A percentile compares a stretch with the other conserved stretches of the same genome.
Evolutionary conservation across 768 basidiomycete species (phyloP).

Genomic region (Cystofilobasidium ferigula): DNA sequence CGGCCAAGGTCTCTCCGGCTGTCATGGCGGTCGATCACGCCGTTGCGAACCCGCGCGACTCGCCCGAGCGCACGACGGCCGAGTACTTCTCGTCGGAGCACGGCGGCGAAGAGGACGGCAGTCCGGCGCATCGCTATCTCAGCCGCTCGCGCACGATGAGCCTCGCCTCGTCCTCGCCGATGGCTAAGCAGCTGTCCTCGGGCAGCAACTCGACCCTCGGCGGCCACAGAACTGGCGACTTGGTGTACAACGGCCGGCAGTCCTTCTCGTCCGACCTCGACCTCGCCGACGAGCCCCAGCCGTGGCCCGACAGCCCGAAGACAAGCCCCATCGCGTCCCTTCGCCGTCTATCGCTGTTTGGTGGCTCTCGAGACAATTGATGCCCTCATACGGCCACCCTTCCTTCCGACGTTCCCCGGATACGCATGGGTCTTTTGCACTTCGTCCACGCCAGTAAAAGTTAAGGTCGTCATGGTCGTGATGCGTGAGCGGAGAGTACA

Average conservation of each 20-base stretch:
- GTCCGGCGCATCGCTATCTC: neutral
- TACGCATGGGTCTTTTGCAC: too few relatives aligned
- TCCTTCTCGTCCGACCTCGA: neutral
- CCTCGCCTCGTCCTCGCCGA: neutral
- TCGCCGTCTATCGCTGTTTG: neutral
- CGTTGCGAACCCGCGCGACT: neutral
- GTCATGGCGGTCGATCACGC: neutral
- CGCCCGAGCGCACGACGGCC: neutral
- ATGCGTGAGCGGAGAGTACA: too few relatives aligned
- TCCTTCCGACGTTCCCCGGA: too few relatives aligned
- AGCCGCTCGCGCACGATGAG: neutral
- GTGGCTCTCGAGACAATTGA: neutral
- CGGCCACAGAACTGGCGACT: too few relatives aligned
- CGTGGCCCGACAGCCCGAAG: neutral
- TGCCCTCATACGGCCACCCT: too few relatives aligned
- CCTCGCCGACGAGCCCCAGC: neutral
- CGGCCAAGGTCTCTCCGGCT: neutral
- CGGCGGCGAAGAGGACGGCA: neutral
- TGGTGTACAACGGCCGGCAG: neutral
- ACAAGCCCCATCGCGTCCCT: neutral
- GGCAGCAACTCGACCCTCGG: slow-evolving; percentile 4
- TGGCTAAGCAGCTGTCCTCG: neutral
- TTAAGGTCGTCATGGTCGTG: too few relatives aligned
- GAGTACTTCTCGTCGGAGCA: neutral
- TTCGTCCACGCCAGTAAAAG: too few relatives aligned